phyloP scores from a whole-genome alignment of 2,329 filamentous ascomycete genomes.

The Colletotrichum sp. region DNA sequence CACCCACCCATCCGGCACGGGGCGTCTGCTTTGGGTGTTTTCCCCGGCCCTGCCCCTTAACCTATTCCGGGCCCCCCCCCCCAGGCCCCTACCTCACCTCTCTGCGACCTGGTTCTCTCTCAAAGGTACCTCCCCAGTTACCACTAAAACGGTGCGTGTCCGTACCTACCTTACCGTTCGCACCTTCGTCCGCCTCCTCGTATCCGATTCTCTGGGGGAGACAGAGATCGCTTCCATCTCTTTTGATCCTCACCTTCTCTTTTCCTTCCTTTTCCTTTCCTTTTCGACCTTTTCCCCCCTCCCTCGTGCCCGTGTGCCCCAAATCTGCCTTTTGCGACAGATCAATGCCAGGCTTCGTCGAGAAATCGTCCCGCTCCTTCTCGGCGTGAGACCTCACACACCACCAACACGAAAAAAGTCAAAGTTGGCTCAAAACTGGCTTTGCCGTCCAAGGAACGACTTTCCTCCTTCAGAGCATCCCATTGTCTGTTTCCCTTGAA shows the following conservation, averaged over 20 bases:
- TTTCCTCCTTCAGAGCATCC: neutral
- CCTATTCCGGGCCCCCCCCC: no score
- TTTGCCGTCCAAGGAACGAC: neutral
- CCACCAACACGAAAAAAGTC: neutral
- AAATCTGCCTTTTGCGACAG: constrained; percentile 7
- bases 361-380: neutral
- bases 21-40: no score
- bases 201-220: constrained; percentile 22
- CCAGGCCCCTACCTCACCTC: neutral
- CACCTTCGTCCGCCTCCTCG: constrained; percentile 1
- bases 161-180: neutral
- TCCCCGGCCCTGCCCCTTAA: no score
- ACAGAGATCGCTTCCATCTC: constrained; percentile 14
- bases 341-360: constrained; percentile 5
- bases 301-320: neutral
- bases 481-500: neutral
- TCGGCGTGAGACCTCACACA: constrained; percentile 1
- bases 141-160: neutral
- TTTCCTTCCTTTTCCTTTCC: neutral
- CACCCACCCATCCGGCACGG: no score
- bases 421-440: neutral
- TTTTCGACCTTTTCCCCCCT: neutral
- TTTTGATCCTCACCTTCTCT: constrained; percentile 11
- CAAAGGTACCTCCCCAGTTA: neutral
- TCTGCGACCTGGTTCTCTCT: constrained; percentile 3